phyloP scores from a whole-genome alignment of 2,329 filamentous ascomycete genomes.

The Colletotrichum destructivum region DNA sequence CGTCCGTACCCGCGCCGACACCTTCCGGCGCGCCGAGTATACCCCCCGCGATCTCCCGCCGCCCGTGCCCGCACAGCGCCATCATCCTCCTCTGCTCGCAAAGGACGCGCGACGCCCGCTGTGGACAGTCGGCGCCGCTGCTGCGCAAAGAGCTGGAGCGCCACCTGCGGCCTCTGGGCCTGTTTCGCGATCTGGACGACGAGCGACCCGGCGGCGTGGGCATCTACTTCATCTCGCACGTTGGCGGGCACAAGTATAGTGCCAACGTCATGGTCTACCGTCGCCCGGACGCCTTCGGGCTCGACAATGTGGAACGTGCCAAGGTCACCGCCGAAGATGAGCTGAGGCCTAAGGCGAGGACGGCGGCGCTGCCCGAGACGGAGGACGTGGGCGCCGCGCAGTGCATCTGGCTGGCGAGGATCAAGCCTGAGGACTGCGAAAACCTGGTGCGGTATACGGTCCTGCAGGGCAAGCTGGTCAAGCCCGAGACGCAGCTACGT shows the following conservation, averaged over 20 bases:
- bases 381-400: slow-evolving; percentile 78
- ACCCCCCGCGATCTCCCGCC: slow-evolving; percentile 57
- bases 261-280: slow-evolving; percentile 96
- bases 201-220: slow-evolving; percentile 92
- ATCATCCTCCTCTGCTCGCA: slow-evolving; percentile 96
- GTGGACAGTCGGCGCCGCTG: slow-evolving; percentile 92
- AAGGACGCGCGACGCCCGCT: slow-evolving; percentile 92
- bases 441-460: slow-evolving; percentile 92
- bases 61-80: slow-evolving; percentile 84
- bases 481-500: slow-evolving; percentile 86
- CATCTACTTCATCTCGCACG: slow-evolving; percentile 96
- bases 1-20: slow-evolving; percentile 47
- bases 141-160: slow-evolving; percentile 91
- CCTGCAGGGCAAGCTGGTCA: slow-evolving; percentile 93
- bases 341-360: slow-evolving; percentile 51
- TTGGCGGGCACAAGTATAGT: slow-evolving; percentile 96
- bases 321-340: slow-evolving; percentile 51
- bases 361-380: slow-evolving; percentile 52
- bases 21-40: slow-evolving; percentile 48
- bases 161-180: slow-evolving; percentile 85
- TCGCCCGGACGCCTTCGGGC: slow-evolving; percentile 69
- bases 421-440: slow-evolving; percentile 91
- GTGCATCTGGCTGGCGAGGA: slow-evolving; percentile 92
- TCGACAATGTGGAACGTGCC: slow-evolving; percentile 61
- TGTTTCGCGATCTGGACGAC: slow-evolving; percentile 91